Evolutionary conservation across 1,284 basidiomycete genomes (phyloP).

Genomic region (Cryptococcus sp.): DNA sequence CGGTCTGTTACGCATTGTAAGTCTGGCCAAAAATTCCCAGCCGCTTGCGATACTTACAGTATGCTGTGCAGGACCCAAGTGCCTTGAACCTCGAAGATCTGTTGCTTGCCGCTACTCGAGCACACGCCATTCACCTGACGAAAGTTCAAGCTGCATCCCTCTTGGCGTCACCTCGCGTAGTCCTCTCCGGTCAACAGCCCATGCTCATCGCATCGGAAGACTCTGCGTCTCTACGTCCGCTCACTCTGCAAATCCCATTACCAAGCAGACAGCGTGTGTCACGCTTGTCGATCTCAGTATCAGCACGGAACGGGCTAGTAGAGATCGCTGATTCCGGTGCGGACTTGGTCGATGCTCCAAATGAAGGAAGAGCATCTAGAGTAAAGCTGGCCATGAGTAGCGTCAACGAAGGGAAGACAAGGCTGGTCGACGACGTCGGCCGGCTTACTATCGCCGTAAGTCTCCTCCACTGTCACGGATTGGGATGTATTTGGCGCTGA

Average conservation of each 20-base stretch:
- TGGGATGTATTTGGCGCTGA: neutral
- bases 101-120: conserved; percentile 32
- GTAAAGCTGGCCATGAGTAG: conserved; percentile 30
- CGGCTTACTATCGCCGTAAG: conserved; percentile 41
- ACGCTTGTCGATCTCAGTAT: conserved; percentile 34
- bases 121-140: conserved; percentile 41
- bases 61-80: conserved; percentile 26
- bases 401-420: conserved; percentile 38
- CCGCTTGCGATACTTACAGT: neutral
- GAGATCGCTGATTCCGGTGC: conserved; percentile 47
- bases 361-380: conserved; percentile 23
- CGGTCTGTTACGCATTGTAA: conserved; percentile 30
- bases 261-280: conserved; percentile 26
- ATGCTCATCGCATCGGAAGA: conserved; percentile 27
- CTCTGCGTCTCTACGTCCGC: conserved; percentile 20
- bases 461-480: neutral
- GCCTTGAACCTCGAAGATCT: conserved; percentile 37
- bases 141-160: conserved; percentile 26
- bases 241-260: conserved; percentile 40
- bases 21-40: conserved; percentile 6
- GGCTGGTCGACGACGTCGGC: conserved; percentile 40
- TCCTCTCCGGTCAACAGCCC: conserved; percentile 35
- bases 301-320: conserved; percentile 38
- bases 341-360: conserved; percentile 8
- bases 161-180: conserved; percentile 30